Evolutionary conservation across 2,329 filamentous ascomycete genomes (phyloP).

Genomic region (Mycosphaerelloides madeirae): DNA sequence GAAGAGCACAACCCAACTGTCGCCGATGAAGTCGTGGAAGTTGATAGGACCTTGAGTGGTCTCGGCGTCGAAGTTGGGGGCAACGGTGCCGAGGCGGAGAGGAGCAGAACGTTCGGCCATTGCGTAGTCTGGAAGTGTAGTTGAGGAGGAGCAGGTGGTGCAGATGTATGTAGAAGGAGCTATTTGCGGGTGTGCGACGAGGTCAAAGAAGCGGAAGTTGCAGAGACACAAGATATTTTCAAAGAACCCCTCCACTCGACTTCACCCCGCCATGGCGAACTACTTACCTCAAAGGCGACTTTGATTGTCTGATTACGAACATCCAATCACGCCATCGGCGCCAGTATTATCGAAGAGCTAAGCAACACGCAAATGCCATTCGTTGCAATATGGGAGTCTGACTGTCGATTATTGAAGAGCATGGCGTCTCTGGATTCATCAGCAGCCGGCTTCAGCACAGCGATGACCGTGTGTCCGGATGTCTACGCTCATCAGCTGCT

Average conservation of each 20-base stretch:
- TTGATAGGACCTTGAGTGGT: conserved; percentile 63
- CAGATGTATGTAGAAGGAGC: background rate
- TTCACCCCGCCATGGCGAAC: background rate
- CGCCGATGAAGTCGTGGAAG: conserved; percentile 68
- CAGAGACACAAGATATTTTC: background rate
- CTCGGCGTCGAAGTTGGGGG: conserved; percentile 65
- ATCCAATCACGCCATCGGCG: too few relatives aligned
- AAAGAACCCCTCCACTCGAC: background rate
- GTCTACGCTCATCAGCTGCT: too few relatives aligned
- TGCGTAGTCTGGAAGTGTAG: background rate
- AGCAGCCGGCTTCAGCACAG: too few relatives aligned
- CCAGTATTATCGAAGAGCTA: too few relatives aligned
- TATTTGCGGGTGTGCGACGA: background rate
- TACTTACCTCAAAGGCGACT: background rate
- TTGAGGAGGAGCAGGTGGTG: background rate
- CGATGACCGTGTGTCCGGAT: too few relatives aligned
- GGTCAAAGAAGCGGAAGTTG: background rate
- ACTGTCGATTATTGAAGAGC: too few relatives aligned
- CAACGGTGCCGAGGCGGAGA: conserved; percentile 61
- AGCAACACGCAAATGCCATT: too few relatives aligned
- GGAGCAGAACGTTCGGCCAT: conserved; percentile 21
- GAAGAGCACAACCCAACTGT: conserved; percentile 67
- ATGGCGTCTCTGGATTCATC: too few relatives aligned
- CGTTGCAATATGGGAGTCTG: too few relatives aligned
- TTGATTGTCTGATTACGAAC: background rate